phyloP scores from a whole-genome alignment of 2,329 filamentous ascomycete species.

The Aspergillus viridinutans region DNA sequence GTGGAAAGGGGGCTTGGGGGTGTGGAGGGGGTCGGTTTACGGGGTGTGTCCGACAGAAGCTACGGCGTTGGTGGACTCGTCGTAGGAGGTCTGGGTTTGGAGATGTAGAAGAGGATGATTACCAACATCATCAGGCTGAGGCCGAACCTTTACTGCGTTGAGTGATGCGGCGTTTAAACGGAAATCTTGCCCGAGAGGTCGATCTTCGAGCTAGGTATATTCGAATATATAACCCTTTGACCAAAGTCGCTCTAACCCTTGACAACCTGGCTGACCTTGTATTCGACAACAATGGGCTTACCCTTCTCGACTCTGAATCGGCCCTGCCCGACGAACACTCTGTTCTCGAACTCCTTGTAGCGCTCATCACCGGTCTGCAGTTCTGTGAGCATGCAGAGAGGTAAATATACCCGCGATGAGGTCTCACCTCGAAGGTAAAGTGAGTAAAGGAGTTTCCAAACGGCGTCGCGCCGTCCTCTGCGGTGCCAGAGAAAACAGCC shows the following conservation, averaged over 20 bases:
- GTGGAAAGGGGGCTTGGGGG: not conserved
- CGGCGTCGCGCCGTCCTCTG: slow-evolving; percentile 31
- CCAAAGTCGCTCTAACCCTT: slow-evolving; percentile 11
- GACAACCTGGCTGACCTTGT: slow-evolving; percentile 39
- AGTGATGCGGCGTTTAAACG: not conserved
- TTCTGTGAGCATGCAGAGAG: not conserved
- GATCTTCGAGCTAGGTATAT: not conserved
- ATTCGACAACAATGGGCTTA: slow-evolving; percentile 38
- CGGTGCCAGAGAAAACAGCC: slow-evolving; percentile 30
- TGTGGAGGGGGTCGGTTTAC: not conserved
- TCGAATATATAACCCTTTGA: not conserved
- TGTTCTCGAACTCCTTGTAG: slow-evolving; percentile 40
- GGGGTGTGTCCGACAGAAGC: not conserved
- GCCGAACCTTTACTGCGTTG: slow-evolving; percentile 25
- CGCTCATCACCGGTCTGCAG: slow-evolving; percentile 38
- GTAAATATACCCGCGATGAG: not conserved
- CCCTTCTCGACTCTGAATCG: slow-evolving; percentile 37
- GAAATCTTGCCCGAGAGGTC: not conserved
- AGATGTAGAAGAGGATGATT: slow-evolving; percentile 3
- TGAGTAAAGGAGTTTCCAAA: slow-evolving; percentile 39
- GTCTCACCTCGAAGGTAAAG: slow-evolving; percentile 34
- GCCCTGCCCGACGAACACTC: slow-evolving; percentile 39
- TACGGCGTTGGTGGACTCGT: not conserved
- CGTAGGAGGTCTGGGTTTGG: not conserved
- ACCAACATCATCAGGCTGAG: slow-evolving; percentile 11